Base-by-base conservation (phyloP, 176 grass and related monocot species). In the Carex littledalei region DNA sequence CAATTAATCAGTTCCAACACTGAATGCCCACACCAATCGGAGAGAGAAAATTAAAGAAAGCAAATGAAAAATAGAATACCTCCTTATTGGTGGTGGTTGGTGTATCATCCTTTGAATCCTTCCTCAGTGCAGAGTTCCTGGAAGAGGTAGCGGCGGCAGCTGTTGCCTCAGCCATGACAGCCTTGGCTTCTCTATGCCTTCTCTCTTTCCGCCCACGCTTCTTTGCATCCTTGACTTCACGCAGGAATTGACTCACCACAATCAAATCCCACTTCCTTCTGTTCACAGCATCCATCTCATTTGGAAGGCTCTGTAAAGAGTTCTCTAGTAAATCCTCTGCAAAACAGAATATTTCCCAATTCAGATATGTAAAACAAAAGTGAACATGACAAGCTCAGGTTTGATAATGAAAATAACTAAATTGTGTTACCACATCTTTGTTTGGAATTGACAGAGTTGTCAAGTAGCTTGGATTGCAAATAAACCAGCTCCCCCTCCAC, bases 151-250 rank as follows among this genome's bases (percentile, higher is more conserved):
- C 93, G 52, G 87, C 86, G 61, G 88, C 97, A 82, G 93, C 93
- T 85, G 93, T 86, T 41, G 96, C 93, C 85, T 90, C 97, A 81
- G 88, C 97, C 87, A 95, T 92, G 60, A 95, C 84, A 59, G 93
- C 97, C 87, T 99, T 93, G 62, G 93, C 97, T 94, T 99, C 97
- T 93, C 93, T 94, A 81, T 99, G 90, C 71, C 91, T 92, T 87
- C 88, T 92, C 82, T 99, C 97, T 92, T 99, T 99, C 67, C 97
- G 88, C 26, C 97, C 93, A 87, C 88, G 90, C 86, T 99, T 99
- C 84, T 94, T 99, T 87, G 90, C 93, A 88, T 99, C 97, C 85
- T 90, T 93, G 83, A 95, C 88, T 81, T 99, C 97, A 70, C 84
- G 97, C 78, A 99, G 90, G 84, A 91, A 99, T 85, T 99, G 97